Conservation (phyloP, 495 filamentous ascomycete species). For the Pseudevernia furfuracea region DNA sequence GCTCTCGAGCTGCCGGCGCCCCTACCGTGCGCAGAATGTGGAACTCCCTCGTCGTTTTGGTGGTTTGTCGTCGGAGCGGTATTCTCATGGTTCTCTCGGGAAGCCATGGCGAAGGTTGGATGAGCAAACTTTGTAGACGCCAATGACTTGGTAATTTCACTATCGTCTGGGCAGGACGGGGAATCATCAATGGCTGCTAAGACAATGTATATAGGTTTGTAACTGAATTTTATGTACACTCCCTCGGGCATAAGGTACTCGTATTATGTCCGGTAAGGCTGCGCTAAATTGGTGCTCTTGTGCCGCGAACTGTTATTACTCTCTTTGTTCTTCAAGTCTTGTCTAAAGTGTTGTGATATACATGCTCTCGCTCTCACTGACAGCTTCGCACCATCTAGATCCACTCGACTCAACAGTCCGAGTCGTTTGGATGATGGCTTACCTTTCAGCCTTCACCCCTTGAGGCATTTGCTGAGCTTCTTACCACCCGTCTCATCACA, state of each 20-base stretch:
- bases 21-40: neutral
- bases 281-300: neutral
- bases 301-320: neutral
- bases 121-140: neutral
- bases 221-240: neutral
- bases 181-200: neutral
- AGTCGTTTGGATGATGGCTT: slow-evolving; percentile 6
- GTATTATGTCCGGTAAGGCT: neutral
- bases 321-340: neutral
- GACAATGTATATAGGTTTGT: neutral
- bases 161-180: neutral
- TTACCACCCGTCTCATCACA: neutral
- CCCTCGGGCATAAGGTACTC: too few relatives aligned
- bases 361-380: neutral
- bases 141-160: neutral
- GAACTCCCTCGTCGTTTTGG: neutral
- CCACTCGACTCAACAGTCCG: slow-evolving; percentile 2
- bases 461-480: slow-evolving; percentile 2
- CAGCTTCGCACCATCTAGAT: neutral
- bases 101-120: neutral
- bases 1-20: neutral
- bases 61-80: neutral
- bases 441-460: neutral
- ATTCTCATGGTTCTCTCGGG: neutral
- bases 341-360: neutral